Evolutionary conservation across 2,329 filamentous ascomycete genomes (phyloP).

Genomic region (Apiospora rasikravindrae): DNA sequence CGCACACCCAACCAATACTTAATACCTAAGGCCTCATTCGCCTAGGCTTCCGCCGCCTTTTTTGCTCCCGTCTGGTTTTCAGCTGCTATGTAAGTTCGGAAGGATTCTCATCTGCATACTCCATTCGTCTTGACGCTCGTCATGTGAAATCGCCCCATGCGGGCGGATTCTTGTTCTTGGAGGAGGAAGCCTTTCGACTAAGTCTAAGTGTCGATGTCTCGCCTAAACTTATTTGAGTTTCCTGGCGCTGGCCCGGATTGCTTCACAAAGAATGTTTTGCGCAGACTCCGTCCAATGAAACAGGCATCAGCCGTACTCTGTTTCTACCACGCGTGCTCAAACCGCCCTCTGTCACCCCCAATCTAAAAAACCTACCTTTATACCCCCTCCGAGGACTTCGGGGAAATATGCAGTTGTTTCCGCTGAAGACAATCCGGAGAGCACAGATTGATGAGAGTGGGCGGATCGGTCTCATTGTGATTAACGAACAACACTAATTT

Average conservation of each 20-base stretch:
- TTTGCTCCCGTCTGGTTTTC: background rate
- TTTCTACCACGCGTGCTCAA: background rate
- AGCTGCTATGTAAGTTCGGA: conserved; percentile 11
- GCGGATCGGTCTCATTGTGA: background rate
- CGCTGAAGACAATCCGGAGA: background rate
- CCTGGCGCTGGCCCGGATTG: conserved; percentile 4
- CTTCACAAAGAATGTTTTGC: conserved; percentile 1
- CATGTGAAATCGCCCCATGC: background rate
- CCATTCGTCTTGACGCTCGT: background rate
- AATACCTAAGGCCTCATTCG: background rate
- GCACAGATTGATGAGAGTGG: background rate
- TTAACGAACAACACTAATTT: conserved; percentile 28
- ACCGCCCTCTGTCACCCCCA: conserved; percentile 1
- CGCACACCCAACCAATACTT: conserved; percentile 6
- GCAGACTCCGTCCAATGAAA: conserved; percentile 12
- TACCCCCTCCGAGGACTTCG: background rate
- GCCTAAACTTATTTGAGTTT: conserved; percentile 13
- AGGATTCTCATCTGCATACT: background rate
- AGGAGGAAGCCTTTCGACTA: background rate
- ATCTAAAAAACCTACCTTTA: background rate
- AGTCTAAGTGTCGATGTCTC: conserved; percentile 8
- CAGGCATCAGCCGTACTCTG: background rate
- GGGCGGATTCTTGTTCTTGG: background rate
- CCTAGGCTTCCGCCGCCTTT: background rate
- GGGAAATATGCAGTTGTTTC: background rate